phyloP scores from a whole-genome alignment of 192 early-diverging fungal species.

The Paraglomus occultum region DNA sequence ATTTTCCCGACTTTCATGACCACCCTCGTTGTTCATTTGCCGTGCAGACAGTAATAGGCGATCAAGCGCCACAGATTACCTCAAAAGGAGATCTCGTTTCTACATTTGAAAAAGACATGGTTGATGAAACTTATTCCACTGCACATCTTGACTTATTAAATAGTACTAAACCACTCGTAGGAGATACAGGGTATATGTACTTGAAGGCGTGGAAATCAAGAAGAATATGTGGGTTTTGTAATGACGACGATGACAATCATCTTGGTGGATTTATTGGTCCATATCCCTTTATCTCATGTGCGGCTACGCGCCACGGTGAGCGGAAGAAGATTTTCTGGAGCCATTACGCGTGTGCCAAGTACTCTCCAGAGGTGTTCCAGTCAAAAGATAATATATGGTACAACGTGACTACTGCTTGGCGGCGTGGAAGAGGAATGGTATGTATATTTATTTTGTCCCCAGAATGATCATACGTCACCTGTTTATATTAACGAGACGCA shows the following conservation, averaged over 20 bases:
- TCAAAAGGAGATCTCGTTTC: conserved; percentile 59
- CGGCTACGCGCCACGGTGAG: conserved; percentile 50
- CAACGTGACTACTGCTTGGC: conserved; percentile 77
- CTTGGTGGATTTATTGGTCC: conserved; percentile 60
- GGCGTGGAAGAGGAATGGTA: conserved; percentile 70
- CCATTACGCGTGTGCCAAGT: conserved; percentile 79
- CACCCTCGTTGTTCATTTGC: conserved; percentile 85
- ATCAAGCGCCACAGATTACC: conserved; percentile 48
- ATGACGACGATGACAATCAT: conserved; percentile 52
- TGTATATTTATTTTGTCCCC: background rate
- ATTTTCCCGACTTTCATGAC: conserved; percentile 66
- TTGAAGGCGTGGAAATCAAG: conserved; percentile 49
- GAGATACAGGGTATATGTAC: conserved; percentile 46
- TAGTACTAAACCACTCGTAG: conserved; percentile 40
- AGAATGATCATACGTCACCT: background rate
- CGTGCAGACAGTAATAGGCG: conserved; percentile 60
- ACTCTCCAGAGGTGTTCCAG: conserved; percentile 81
- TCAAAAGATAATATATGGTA: conserved; percentile 72
- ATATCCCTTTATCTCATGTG: conserved; percentile 57
- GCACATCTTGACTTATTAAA: conserved; percentile 29
- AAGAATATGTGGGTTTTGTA: conserved; percentile 68
- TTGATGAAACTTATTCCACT: conserved; percentile 46
- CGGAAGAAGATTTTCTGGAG: conserved; percentile 73
- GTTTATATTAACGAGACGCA: background rate
- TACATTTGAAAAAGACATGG: conserved; percentile 55